phyloP scores from a whole-genome alignment of 257 asterid species.

The Salvia hispanica region DNA sequence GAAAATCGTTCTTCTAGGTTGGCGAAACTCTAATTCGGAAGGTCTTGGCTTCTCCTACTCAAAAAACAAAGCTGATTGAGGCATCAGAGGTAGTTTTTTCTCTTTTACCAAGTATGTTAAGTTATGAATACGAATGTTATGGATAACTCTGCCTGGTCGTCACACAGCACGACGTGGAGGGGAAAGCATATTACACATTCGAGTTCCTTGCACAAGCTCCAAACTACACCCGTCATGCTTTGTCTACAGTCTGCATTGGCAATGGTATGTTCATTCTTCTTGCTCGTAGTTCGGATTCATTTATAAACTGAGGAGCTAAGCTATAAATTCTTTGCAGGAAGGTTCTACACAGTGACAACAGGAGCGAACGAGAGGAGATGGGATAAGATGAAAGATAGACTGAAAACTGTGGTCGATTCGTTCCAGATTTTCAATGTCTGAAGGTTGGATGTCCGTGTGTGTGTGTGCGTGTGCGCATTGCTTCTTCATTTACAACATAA shows the following conservation, averaged over 20 bases:
- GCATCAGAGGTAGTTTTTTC: constrained; percentile 64
- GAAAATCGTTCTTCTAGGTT: constrained; percentile 49
- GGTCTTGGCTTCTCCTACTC: constrained; percentile 84
- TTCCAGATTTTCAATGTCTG: constrained; percentile 67
- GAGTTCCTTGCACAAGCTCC: constrained; percentile 83
- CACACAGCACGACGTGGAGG: constrained; percentile 72
- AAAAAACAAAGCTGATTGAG: constrained; percentile 79
- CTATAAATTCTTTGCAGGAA: constrained; percentile 51
- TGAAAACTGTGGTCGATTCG: constrained; percentile 76
- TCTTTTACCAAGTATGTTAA: not conserved
- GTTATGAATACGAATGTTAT: not conserved
- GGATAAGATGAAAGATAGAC: constrained; percentile 88
- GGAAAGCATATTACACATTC: constrained; percentile 70
- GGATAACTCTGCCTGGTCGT: not conserved
- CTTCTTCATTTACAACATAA: constrained; percentile 27
- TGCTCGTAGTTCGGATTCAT: not conserved
- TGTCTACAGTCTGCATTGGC: constrained; percentile 69
- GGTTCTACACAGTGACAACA: constrained; percentile 83
- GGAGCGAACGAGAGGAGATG: constrained; percentile 94
- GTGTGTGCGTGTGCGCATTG: not conserved
- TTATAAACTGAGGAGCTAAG: not conserved
- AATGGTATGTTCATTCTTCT: constrained; percentile 51
- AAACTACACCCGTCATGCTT: constrained; percentile 88
- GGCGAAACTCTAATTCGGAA: constrained; percentile 67
- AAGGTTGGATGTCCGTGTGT: constrained; percentile 4